Conservation (phyloP, 768 basidiomycete species). For the Rhodosporidiobolus odoratus region DNA sequence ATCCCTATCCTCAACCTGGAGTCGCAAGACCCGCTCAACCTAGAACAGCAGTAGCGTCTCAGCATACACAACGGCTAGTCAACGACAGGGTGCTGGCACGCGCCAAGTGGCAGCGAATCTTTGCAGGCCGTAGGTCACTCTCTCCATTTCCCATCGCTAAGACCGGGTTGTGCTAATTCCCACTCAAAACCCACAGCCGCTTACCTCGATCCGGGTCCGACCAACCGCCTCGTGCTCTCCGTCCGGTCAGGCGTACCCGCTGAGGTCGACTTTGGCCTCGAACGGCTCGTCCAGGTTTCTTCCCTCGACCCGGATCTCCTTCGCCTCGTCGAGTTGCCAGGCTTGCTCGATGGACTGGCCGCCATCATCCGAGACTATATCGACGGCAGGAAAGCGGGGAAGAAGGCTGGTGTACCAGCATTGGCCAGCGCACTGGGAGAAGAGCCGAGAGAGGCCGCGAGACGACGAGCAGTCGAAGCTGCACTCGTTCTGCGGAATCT, state of each 20-base stretch:
- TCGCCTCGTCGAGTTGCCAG: conserved; percentile 64
- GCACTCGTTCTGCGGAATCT: conserved; percentile 82
- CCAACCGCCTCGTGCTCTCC: conserved; percentile 86
- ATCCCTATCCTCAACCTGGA: conserved; percentile 11
- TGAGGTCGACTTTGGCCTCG: conserved; percentile 85
- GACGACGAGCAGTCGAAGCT: conserved; percentile 73
- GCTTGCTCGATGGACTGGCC: conserved; percentile 74
- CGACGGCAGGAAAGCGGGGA: conserved; percentile 8
- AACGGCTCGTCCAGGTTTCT: conserved; percentile 73
- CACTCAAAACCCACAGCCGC: conserved; percentile 4
- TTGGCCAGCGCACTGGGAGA: not conserved
- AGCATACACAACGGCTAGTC: not conserved
- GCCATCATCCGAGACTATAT: conserved; percentile 47
- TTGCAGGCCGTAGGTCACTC: conserved; percentile 14
- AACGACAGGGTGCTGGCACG: not conserved
- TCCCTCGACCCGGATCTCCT: conserved; percentile 65
- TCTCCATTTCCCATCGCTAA: not conserved
- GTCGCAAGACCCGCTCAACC: not conserved
- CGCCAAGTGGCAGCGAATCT: conserved; percentile 12
- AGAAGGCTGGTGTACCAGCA: not conserved
- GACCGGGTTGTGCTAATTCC: not conserved
- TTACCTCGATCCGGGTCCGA: conserved; percentile 73
- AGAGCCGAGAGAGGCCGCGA: conserved; percentile 25
- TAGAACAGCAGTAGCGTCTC: not conserved
- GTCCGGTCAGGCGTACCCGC: conserved; percentile 72